Conservation (phyloP, 179 eudicot genomes). For the Sideroxylon spinosum region DNA sequence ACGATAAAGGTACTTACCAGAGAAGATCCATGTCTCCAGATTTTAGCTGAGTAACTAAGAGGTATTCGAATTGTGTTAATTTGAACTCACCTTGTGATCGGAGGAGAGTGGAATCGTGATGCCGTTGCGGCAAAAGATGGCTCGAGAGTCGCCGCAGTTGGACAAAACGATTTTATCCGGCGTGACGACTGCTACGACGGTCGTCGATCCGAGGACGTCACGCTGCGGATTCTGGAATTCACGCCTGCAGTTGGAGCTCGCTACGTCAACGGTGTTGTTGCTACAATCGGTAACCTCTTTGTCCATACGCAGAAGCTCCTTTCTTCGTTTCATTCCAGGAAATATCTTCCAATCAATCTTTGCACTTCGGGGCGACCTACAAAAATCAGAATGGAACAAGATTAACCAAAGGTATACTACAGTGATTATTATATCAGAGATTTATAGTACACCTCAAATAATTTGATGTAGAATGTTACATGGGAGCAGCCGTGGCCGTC, state of each 20-base stretch:
- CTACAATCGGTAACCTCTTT: slow-evolving; percentile 41
- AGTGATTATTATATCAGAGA: background rate
- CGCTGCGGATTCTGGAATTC: slow-evolving; percentile 72
- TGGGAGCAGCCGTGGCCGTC: slow-evolving; percentile 93
- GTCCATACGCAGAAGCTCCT: slow-evolving; percentile 66
- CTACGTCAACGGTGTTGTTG: slow-evolving; percentile 20
- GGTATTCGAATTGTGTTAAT: background rate
- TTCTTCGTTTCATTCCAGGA: slow-evolving; percentile 53
- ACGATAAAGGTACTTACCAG: background rate
- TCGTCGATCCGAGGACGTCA: slow-evolving; percentile 84
- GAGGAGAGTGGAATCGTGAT: slow-evolving; percentile 61
- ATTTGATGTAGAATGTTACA: slow-evolving; percentile 23
- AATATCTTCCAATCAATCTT: slow-evolving; percentile 35
- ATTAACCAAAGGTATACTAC: background rate
- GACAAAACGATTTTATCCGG: slow-evolving; percentile 62
- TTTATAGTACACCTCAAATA: background rate
- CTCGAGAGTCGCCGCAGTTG: slow-evolving; percentile 83
- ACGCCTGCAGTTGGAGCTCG: slow-evolving; percentile 48
- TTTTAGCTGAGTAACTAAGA: background rate
- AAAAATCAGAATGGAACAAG: background rate
- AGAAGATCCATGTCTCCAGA: background rate
- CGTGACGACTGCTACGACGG: slow-evolving; percentile 62
- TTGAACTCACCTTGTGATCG: slow-evolving; percentile 64
- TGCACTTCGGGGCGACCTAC: slow-evolving; percentile 73
- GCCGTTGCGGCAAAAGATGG: slow-evolving; percentile 76